phyloP scores from a whole-genome alignment of 495 filamentous ascomycete genomes.

The Margaritispora aquatica region DNA sequence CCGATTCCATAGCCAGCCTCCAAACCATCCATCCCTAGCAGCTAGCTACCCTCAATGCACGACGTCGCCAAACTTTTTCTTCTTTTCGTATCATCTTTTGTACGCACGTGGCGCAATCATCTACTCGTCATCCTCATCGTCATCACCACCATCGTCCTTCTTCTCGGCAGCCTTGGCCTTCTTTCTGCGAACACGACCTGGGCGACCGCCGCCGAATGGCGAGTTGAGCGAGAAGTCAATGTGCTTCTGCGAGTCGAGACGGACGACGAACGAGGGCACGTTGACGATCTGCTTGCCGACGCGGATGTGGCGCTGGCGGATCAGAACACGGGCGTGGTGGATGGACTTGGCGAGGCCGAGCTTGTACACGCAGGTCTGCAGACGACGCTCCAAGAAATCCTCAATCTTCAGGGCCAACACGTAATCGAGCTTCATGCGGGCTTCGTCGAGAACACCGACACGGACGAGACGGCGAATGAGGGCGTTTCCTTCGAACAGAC shows the following conservation, averaged over 20 bases:
- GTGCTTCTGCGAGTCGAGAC: conserved; percentile 99
- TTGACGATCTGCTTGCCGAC: conserved; percentile 99
- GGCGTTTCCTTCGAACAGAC: conserved; percentile 99
- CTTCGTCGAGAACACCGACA: conserved; percentile 98
- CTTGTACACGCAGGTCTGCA: conserved; percentile 99
- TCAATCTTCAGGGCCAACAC: conserved; percentile 96
- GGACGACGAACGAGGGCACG: conserved; percentile 97
- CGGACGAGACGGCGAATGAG: conserved; percentile 99
- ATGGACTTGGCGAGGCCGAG: conserved; percentile 99
- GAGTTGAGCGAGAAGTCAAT: conserved; percentile 98
- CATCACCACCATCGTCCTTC: conserved; percentile 77
- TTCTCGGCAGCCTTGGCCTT: conserved; percentile 94
- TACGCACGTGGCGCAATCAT: too few species aligned
- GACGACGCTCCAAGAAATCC: conserved; percentile 99
- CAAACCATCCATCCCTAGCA: too few species aligned
- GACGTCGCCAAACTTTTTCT: too few species aligned
- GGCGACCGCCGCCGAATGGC: conserved; percentile 94
- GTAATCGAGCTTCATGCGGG: conserved; percentile 99
- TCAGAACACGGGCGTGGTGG: conserved; percentile 98
- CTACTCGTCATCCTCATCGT: conserved; percentile 75
- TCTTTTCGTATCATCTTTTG: too few species aligned
- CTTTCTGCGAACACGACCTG: conserved; percentile 96
- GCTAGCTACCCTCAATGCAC: neutral
- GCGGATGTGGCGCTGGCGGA: conserved; percentile 98
- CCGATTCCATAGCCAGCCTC: neutral